Evolutionary conservation across 164 flowering plant genomes (phyloP), one percentile per base, ranked within the genome.

Genomic region (Vitis cinerea): DNA sequence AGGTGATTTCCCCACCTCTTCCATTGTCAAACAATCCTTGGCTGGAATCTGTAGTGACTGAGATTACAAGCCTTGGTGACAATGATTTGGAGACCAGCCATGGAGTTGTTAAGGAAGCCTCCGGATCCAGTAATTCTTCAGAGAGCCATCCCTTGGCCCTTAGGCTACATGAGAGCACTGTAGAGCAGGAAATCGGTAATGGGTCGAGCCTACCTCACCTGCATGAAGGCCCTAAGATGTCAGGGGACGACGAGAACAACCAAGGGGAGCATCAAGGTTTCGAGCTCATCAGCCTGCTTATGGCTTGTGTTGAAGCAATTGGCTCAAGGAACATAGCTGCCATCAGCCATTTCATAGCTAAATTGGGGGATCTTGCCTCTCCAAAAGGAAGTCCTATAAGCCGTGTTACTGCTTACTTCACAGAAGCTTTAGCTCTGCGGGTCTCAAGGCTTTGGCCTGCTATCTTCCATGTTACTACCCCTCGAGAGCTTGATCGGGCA

Each of bases 371-470:
- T 61, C 85, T 88, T 54, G 96, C 99, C 70, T 93, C 98, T 27
- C 97, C 98, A 1, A 81, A 77, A 63, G 98, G 91, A 51, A 71
- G 86, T 19, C 63, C 93, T 3, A 74, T 93, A 17, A 81, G 81
- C 56, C 88, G 99, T 1, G 81, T 95, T 9, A 70, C 74, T 0
- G 92, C 99, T 27, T 95, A 93, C 79, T 93, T 86, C 75, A 86
- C 93, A 1, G 99, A 95, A 79, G 98, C 90, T 23, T 76, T 95
- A 52, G 90, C 97, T 2, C 76, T 91, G 7, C 75, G 98, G 55
- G 87, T 80, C 50, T 70, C 89, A 0, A 83, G 86, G 79, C 74
- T 90, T 37, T 95, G 99, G 99, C 98, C 99, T 51, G 83, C 85
- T 44, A 67, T 87, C n/a, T 95, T 95, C 71, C 90, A 88, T 16